Evolutionary conservation across 2,329 filamentous ascomycete genomes (phyloP).

Genomic region (Aureobasidium sp.): DNA sequence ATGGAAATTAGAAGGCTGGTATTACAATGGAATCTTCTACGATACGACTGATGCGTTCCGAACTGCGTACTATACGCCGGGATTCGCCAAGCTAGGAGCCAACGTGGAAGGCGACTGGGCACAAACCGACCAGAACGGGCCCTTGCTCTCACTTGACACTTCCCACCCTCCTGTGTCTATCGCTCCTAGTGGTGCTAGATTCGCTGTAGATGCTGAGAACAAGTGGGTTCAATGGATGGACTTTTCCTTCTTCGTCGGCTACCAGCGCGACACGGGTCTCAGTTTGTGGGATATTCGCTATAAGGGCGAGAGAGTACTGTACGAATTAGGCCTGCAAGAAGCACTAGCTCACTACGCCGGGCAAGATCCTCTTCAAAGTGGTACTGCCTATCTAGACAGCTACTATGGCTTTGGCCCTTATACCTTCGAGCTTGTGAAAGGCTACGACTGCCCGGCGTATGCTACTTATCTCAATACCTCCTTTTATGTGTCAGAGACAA

Average conservation of each 20-base stretch:
- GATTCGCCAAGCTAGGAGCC: constrained; percentile 42
- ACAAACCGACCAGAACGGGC: constrained; percentile 36
- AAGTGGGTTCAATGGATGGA: constrained; percentile 48
- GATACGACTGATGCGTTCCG: constrained; percentile 41
- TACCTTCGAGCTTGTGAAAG: constrained; percentile 40
- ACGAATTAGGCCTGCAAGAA: constrained; percentile 51
- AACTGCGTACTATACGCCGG: constrained; percentile 35
- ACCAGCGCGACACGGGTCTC: constrained; percentile 44
- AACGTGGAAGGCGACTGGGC: constrained; percentile 46
- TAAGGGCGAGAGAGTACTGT: constrained; percentile 50
- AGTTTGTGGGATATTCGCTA: constrained; percentile 46
- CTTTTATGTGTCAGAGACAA: constrained; percentile 40
- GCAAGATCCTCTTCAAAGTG: constrained; percentile 40
- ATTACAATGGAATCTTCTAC: constrained; percentile 51
- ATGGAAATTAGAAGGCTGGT: constrained; percentile 48
- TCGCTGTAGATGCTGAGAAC: constrained; percentile 35
- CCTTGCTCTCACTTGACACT: constrained; percentile 41
- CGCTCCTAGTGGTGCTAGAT: constrained; percentile 37
- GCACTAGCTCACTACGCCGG: constrained; percentile 47
- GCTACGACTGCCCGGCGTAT: constrained; percentile 48
- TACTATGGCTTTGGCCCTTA: constrained; percentile 45
- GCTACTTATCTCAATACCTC: constrained; percentile 45
- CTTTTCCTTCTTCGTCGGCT: constrained; percentile 47
- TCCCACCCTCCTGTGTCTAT: constrained; percentile 48
- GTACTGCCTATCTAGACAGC: constrained; percentile 33